phyloP scores from a whole-genome alignment of 1,284 basidiomycete genomes.

The Cryptococcus sp. region DNA sequence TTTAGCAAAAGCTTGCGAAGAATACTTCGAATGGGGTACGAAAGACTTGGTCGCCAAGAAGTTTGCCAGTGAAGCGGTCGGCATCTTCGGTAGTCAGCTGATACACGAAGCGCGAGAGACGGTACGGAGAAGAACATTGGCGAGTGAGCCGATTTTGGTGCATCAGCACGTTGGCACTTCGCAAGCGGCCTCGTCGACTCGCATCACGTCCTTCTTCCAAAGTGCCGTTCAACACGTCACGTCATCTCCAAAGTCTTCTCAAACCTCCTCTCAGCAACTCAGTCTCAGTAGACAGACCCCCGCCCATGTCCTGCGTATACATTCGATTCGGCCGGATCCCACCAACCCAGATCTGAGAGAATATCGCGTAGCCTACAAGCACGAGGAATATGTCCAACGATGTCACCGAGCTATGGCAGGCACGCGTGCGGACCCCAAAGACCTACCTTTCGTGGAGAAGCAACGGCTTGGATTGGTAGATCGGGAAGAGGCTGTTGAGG shows the following conservation, averaged over 20 bases:
- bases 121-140: slow-evolving; percentile 15
- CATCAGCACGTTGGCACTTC: slow-evolving; percentile 8
- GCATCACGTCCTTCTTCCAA: slow-evolving; percentile 20
- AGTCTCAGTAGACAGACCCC: slow-evolving; percentile 8
- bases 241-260: slow-evolving; percentile 16
- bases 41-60: slow-evolving; percentile 58
- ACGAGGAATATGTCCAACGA: slow-evolving; percentile 25
- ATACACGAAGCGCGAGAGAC: slow-evolving; percentile 35
- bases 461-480: slow-evolving; percentile 34
- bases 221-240: slow-evolving; percentile 9
- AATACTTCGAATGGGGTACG: slow-evolving; percentile 87
- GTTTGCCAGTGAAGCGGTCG: slow-evolving; percentile 43
- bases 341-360: slow-evolving; percentile 35
- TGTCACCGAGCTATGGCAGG: slow-evolving; percentile 45
- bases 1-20: slow-evolving; percentile 74
- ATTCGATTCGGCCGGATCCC: slow-evolving; percentile 34
- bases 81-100: slow-evolving; percentile 39
- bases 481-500: slow-evolving; percentile 5
- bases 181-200: slow-evolving; percentile 7
- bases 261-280: slow-evolving; percentile 1
- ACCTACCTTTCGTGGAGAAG: slow-evolving; percentile 20
- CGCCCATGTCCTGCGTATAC: slow-evolving; percentile 37
- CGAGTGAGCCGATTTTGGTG: neutral
- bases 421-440: slow-evolving; percentile 31
- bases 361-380: slow-evolving; percentile 41